These are phyloP conservation scores for Aspergillus bridgeri DNA, from an alignment of 495 filamentous ascomycete genomes.

Conservation along the genomic window DNA sequence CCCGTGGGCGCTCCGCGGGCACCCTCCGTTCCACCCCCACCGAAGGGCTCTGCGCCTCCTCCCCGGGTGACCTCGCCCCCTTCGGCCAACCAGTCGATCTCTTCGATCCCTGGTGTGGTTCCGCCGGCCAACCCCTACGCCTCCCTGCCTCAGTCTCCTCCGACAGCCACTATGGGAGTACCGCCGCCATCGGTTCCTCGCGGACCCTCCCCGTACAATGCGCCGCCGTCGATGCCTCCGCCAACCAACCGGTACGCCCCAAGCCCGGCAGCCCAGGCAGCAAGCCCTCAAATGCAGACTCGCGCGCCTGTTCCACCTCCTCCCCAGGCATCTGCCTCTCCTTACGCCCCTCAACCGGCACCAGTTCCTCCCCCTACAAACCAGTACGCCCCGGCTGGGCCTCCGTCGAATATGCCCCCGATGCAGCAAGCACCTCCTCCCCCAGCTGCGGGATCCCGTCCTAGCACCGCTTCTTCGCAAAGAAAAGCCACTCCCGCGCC, in stretches of 20 bases:
- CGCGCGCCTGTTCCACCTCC: conserved; percentile 48
- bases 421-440: conserved; percentile 48
- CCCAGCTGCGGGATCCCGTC: conserved; percentile 41
- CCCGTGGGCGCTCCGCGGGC: conserved; percentile 30
- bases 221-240: conserved; percentile 69
- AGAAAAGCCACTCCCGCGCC: conserved; percentile 43
- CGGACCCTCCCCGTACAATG: conserved; percentile 85
- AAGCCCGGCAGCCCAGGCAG: conserved; percentile 58
- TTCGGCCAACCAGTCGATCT: conserved; percentile 34
- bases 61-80: conserved; percentile 55
- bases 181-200: conserved; percentile 59
- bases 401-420: conserved; percentile 26
- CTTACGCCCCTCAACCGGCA: conserved; percentile 55
- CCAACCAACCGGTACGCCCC: conserved; percentile 85
- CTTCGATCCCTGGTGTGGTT: conserved; percentile 46
- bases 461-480: conserved; percentile 51
- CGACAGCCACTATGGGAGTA: conserved; percentile 36
- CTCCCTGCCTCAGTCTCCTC: conserved; percentile 41
- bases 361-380: conserved; percentile 35
- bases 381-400: conserved; percentile 45
- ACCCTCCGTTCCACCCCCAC: conserved; percentile 54
- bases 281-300: conserved; percentile 38
- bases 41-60: conserved; percentile 47
- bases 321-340: conserved; percentile 50
- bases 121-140: conserved; percentile 71